Conservation (phyloP, 2,329 filamentous ascomycete species). For the Capronia coronata region DNA sequence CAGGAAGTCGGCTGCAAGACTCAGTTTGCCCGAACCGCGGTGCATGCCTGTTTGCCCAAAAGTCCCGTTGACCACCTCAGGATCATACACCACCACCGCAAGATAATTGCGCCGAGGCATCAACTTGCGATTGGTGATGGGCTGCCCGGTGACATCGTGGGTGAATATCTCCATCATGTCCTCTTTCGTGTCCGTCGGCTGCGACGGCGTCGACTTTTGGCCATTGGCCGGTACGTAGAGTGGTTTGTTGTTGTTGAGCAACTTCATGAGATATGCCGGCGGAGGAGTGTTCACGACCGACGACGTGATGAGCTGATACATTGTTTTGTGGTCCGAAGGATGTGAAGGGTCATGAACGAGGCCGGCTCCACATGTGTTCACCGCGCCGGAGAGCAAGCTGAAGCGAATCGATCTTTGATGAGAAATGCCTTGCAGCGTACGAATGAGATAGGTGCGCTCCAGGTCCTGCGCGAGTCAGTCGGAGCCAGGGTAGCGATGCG, state of each 20-base stretch:
- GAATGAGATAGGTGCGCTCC: conserved; percentile 91
- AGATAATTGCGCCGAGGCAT: conserved; percentile 93
- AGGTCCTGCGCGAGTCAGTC: conserved; percentile 56
- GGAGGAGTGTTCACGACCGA: conserved; percentile 87
- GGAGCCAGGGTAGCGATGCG: background rate
- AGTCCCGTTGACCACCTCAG: conserved; percentile 59
- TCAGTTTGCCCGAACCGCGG: conserved; percentile 55
- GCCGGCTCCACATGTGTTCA: conserved; percentile 85
- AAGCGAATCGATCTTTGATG: conserved; percentile 94
- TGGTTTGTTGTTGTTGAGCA: conserved; percentile 79
- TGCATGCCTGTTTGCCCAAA: conserved; percentile 38
- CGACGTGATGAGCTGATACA: conserved; percentile 96
- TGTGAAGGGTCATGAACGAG: conserved; percentile 89
- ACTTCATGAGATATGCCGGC: conserved; percentile 76
- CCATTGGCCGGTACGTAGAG: conserved; percentile 90
- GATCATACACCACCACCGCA: conserved; percentile 89
- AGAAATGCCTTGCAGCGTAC: conserved; percentile 88
- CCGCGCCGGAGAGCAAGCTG: conserved; percentile 88
- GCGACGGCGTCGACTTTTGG: conserved; percentile 57
- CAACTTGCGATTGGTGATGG: conserved; percentile 77
- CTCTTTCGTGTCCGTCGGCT: conserved; percentile 85
- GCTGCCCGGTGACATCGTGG: conserved; percentile 76
- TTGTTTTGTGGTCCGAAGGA: conserved; percentile 92
- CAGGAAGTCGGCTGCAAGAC: conserved; percentile 90
- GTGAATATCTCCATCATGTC: conserved; percentile 99